Evolutionary conservation across 495 filamentous ascomycete genomes (phyloP).

Genomic region (Glutinoglossum americanum): DNA sequence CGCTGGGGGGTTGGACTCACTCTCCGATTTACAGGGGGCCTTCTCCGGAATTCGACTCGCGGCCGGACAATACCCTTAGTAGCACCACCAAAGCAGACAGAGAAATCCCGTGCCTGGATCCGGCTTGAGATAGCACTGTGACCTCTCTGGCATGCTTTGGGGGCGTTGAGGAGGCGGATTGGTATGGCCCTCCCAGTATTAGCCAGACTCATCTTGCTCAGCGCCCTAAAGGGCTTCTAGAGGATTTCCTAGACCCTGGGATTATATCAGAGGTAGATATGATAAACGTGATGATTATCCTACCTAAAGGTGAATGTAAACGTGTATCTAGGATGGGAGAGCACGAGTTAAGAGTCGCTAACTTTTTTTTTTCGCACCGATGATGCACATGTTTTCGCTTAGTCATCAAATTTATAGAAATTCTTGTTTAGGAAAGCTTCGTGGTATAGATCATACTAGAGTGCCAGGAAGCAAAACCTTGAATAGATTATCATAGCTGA

Average conservation of each 20-base stretch:
- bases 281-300: not conserved
- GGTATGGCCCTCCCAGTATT: slow-evolving; percentile 12
- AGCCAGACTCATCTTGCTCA: slow-evolving; percentile 41
- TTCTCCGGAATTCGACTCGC: not conserved
- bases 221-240: slow-evolving; percentile 38
- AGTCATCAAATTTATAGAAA: not conserved
- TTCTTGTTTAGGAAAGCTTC: too few species aligned
- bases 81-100: not conserved
- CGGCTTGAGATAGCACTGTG: slow-evolving; percentile 4
- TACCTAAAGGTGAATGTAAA: not conserved
- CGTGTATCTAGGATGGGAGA: too few species aligned
- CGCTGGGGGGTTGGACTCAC: not conserved
- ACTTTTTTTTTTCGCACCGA: not conserved
- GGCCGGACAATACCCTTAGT: not conserved
- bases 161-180: slow-evolving; percentile 9
- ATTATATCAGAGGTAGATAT: not conserved
- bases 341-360: not conserved
- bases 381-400: not conserved
- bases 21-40: not conserved
- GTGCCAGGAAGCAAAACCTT: too few species aligned
- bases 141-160: slow-evolving; percentile 6
- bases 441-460: not conserved
- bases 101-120: slow-evolving; percentile 6
- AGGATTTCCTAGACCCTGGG: not conserved
- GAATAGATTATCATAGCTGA: too few species aligned